phyloP scores from a whole-genome alignment of 1,284 basidiomycete genomes.

The Trametes polyzona region DNA sequence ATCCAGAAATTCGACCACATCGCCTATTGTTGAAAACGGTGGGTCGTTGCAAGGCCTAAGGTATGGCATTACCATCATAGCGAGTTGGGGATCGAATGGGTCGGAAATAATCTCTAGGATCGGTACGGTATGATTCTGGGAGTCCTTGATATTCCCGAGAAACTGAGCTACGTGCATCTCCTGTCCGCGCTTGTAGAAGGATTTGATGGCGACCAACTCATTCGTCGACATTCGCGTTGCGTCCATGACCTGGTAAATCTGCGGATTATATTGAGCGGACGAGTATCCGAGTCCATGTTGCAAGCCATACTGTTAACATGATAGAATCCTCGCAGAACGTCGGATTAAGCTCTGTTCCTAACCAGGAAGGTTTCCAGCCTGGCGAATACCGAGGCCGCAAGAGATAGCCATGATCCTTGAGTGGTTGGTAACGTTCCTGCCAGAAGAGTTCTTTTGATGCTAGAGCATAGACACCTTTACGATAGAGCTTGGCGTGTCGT shows the following conservation, averaged over 20 bases:
- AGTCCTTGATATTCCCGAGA: slow-evolving; percentile 3
- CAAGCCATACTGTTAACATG: not conserved
- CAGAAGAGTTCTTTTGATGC: slow-evolving; percentile 2
- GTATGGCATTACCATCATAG: slow-evolving; percentile 32
- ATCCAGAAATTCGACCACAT: slow-evolving; percentile 31
- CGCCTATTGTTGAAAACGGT: slow-evolving; percentile 24
- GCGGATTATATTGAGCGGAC: not conserved
- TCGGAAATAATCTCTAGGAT: slow-evolving; percentile 25
- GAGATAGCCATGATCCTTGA: not conserved
- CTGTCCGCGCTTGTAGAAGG: not conserved
- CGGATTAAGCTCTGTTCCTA: not conserved
- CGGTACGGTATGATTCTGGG: slow-evolving; percentile 23
- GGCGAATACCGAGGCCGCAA: not conserved
- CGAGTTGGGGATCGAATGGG: slow-evolving; percentile 6
- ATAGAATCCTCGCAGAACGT: not conserved
- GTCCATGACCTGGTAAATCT: slow-evolving; percentile 26
- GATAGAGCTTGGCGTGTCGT: too few relatives aligned
- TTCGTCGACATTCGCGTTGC: slow-evolving; percentile 24
- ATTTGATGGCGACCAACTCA: slow-evolving; percentile 30
- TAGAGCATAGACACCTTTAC: too few relatives aligned
- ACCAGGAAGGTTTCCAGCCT: not conserved
- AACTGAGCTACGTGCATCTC: slow-evolving; percentile 20
- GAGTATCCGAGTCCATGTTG: not conserved
- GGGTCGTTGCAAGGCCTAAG: slow-evolving; percentile 30
- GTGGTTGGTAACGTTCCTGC: not conserved